Conservation (phyloP, 345 rosid species). For the Ceriops zippeliana region DNA sequence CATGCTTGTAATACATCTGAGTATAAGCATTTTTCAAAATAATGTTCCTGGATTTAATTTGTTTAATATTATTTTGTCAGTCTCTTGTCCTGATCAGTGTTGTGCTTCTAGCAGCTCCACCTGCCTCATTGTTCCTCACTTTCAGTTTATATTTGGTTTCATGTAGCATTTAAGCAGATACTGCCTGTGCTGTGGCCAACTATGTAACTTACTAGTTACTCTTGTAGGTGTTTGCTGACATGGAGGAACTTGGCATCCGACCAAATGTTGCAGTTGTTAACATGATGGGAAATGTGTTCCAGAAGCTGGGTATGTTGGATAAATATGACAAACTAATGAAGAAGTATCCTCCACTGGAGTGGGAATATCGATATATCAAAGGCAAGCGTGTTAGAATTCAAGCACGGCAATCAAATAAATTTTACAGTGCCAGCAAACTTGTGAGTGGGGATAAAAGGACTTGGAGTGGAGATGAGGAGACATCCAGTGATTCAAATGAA, state of each 20-base stretch:
- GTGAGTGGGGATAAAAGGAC: background rate
- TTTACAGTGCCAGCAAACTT: slow-evolving; percentile 20
- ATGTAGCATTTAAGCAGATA: slow-evolving; percentile 1
- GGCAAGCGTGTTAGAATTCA: slow-evolving; percentile 74
- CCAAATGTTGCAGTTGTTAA: slow-evolving; percentile 55
- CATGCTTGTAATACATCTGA: no score
- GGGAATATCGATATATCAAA: slow-evolving; percentile 71
- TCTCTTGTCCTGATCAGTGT: no score
- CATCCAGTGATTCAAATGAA: slow-evolving; percentile 6
- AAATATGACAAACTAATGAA: slow-evolving; percentile 55
- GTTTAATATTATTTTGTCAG: no score
- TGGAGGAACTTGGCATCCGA: slow-evolving; percentile 90
- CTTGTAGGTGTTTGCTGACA: slow-evolving; percentile 82
- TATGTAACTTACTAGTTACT: slow-evolving; percentile 8
- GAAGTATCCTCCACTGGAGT: slow-evolving; percentile 82
- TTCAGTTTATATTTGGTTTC: background rate
- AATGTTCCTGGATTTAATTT: no score
- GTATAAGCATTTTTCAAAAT: no score
- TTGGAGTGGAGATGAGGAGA: background rate
- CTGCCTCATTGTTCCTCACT: no score
- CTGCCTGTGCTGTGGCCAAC: background rate
- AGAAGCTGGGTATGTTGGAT: slow-evolving; percentile 63
- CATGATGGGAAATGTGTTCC: slow-evolving; percentile 73
- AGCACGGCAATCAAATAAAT: slow-evolving; percentile 44
- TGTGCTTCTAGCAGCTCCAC: no score